A percentile compares a stretch with the other conserved stretches of the same genome.
These are phyloP conservation scores for Calonectria honghensis DNA, from an alignment of 2,329 filamentous ascomycete genomes.

Conservation along the genomic window DNA sequence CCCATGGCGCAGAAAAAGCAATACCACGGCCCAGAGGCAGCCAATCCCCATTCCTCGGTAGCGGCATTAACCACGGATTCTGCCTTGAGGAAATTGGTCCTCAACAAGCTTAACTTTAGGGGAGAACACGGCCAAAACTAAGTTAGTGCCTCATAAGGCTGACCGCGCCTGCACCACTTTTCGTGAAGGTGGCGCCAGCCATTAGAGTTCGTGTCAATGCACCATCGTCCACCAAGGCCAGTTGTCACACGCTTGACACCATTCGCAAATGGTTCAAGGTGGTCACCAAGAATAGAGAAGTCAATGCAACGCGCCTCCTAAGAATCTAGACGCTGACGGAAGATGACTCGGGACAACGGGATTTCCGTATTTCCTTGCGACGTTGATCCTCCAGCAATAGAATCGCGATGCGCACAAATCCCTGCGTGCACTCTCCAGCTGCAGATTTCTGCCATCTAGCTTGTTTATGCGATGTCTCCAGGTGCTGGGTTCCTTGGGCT, in stretches of 20 bases:
- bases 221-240: not conserved
- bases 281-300: not conserved
- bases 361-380: not conserved
- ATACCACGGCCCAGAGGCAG: not conserved
- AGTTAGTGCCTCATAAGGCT: not conserved
- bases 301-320: not conserved
- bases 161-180: not conserved
- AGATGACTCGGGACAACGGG: not conserved
- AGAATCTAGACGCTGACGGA: not conserved
- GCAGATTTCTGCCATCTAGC: not conserved
- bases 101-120: slow-evolving; percentile 12
- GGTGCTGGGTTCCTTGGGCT: not conserved
- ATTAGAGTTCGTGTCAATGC: not conserved
- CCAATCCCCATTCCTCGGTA: not conserved
- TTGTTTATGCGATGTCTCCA: not conserved
- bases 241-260: not conserved
- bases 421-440: not conserved
- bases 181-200: not conserved
- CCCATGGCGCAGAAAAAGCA: not conserved
- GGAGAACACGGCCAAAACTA: not conserved
- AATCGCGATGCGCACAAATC: not conserved
- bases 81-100: slow-evolving; percentile 3
- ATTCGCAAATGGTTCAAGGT: not conserved
- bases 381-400: not conserved
- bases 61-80: not conserved